Base-by-base conservation (phyloP, 306 rosid species). In the Arachis stenosperma region DNA sequence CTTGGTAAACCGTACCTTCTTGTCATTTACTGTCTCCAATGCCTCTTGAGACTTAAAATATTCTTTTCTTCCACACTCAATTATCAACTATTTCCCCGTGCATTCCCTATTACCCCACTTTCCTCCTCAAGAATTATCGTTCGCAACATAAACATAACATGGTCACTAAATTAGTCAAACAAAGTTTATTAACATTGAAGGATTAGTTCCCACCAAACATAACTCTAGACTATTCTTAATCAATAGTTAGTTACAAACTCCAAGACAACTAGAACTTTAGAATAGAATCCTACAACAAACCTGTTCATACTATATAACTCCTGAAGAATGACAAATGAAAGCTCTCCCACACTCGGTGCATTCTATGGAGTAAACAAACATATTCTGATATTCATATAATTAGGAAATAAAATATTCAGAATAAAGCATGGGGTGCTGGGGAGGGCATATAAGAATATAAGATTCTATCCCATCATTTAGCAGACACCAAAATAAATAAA, bases 181-280 rank as follows among this genome's bases (percentile, higher is more conserved):
- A 22, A 22, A 22, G 14, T 36, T 51, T 48, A n/a, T 14, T 67
- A n/a, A n/a, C 22, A n/a, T n/a, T 51, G 33, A 69, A 55, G 53
- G 12, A 55, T 42, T 55, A 43, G 44, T 71, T 58, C 33, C 43
- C 9, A 22, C 68, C 14, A 63, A 33, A 71, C 58, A 44, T 44
- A 56, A 69, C 41, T 67, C 15, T 51, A 67, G 13, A 68, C 9
- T 14, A 14, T 53, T 9, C 9, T 15, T 53, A 56, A 63, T 15
- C 7, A 15, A 41, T 13, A 33, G 15, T 5, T 59, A 22, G 53
- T 54, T 40, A 54, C 13, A 55, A 9, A 12, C 39, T 15, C 14
- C 41, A 29, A 29, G 71, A 9, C 9, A 1, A 40, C 4, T 42
- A 69, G 2, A 70, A 2, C 8, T 7, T 7, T 5, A 9, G 14